These are phyloP conservation scores for Oryza australiensis DNA, from an alignment of 176 grass and related monocot genomes.

Conservation along the genomic window DNA sequence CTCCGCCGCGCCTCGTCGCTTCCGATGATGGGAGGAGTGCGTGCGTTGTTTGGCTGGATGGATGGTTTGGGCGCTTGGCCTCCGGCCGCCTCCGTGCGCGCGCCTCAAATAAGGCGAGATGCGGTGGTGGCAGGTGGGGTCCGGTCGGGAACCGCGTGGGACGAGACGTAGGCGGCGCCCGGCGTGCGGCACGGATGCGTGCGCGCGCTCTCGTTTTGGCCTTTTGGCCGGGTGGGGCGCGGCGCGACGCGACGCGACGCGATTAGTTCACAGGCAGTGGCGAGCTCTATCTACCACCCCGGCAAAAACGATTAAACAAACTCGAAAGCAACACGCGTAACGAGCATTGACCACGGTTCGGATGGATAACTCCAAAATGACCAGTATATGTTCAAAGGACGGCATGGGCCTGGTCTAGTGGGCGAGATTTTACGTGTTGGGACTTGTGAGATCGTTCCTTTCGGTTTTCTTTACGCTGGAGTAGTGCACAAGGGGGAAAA, in stretches of 20 bases:
- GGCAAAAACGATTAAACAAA: too few relatives aligned
- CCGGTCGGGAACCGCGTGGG: conserved; percentile 23
- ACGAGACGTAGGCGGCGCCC: conserved; percentile 21
- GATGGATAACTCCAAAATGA: background rate
- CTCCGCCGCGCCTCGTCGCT: background rate
- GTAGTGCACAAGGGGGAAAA: background rate
- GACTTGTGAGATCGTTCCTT: background rate
- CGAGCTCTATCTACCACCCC: too few relatives aligned
- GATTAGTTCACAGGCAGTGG: too few relatives aligned
- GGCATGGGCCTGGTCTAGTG: too few relatives aligned
- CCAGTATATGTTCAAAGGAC: background rate
- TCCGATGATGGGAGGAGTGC: too few relatives aligned
- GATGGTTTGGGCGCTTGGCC: background rate
- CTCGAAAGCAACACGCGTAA: background rate
- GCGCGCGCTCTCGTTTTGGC: too few relatives aligned
- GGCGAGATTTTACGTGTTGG: background rate
- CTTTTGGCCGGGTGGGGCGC: too few relatives aligned
- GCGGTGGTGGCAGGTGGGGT: background rate
- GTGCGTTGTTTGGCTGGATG: background rate
- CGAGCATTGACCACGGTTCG: background rate
- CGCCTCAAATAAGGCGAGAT: conserved; percentile 1
- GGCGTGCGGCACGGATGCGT: too few relatives aligned
- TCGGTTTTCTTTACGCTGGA: background rate
- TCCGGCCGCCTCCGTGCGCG: background rate
- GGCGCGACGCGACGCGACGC: too few relatives aligned